These are phyloP conservation scores for Boletus sp. DNA, from an alignment of 768 basidiomycete genomes.

Conservation along the genomic window DNA sequence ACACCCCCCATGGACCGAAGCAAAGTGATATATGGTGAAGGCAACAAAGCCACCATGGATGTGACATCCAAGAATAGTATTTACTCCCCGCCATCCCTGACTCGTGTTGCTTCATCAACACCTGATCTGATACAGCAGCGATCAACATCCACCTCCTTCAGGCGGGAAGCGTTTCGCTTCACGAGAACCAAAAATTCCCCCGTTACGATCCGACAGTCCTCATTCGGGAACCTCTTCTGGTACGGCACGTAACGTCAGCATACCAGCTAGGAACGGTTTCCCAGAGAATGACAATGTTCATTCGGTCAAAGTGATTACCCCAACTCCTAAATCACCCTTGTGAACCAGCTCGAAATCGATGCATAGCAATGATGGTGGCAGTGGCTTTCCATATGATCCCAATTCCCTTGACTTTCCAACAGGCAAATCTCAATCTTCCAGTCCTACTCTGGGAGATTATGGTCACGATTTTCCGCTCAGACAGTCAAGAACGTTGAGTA, in stretches of 20 bases:
- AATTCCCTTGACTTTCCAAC: slow-evolving; percentile 30
- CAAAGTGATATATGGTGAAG: too few species aligned
- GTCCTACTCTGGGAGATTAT: slow-evolving; percentile 33
- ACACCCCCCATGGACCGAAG: too few species aligned
- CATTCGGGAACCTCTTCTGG: slow-evolving; percentile 41
- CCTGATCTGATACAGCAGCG: slow-evolving; percentile 51
- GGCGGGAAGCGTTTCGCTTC: slow-evolving; percentile 51
- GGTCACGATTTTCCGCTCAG: slow-evolving; percentile 40
- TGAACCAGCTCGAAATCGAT: slow-evolving; percentile 37
- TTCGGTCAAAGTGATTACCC: slow-evolving; percentile 26
- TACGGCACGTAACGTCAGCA: slow-evolving; percentile 31
- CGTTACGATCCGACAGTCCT: slow-evolving; percentile 58
- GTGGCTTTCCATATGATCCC: slow-evolving; percentile 13
- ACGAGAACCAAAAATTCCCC: slow-evolving; percentile 45
- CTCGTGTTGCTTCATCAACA: slow-evolving; percentile 56
- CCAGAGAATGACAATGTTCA: too few species aligned
- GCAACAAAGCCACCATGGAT: slow-evolving; percentile 27
- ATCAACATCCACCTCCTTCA: slow-evolving; percentile 34
- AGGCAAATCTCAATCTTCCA: slow-evolving; percentile 37
- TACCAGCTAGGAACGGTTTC: slow-evolving; percentile 5
- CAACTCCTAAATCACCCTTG: slow-evolving; percentile 53
- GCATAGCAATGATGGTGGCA: slow-evolving; percentile 9
- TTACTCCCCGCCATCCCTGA: slow-evolving; percentile 28
- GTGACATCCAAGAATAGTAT: slow-evolving; percentile 37
- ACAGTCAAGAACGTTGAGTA: slow-evolving; percentile 64